Base-by-base conservation (phyloP, 2,329 filamentous ascomycete species). In the Aureobasidium sp. region DNA sequence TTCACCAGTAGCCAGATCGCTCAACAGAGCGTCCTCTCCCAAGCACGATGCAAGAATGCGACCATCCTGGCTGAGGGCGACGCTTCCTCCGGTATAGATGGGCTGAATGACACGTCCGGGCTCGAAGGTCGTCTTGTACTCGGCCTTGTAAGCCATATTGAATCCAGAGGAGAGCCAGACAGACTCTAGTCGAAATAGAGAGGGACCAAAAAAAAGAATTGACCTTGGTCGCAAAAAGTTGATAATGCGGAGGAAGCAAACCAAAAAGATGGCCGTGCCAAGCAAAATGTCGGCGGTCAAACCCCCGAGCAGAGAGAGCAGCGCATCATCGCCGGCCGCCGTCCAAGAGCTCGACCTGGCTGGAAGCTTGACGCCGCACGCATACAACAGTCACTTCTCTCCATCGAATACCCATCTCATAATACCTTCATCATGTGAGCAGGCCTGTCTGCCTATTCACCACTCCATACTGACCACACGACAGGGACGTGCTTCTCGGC, bases 401-500 rank as follows among this genome's bases (percentile, higher is more conserved):
- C 29, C 53, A 27, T 45, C 39, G 8, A 20, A 39, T 9, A 48
- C 12, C 37, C 48, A 34, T 11, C 36, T 37, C 37, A 60, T 57
- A 39, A 15, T 20, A 17, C 17, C 15, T 45, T 45, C 48, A 64
- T 41, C 36, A 65, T 65, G 64, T 64, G 3, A 27, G 59, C 36
- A 41, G 1, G 9, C 6, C 3, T 14, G 2, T 39, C 29, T 25
- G 9, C 7, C 31, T 31, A 11, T 17, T 12, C 27, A 15, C 8
- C 70, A 81, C 48, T 76, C 82, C 3, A 27, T 20, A 20, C 61
- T 25, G 75, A 78, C 6, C 81, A 80, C 1, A 80, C 11, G 79
- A 61, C 64, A 97, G 92, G 94, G 94, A 99, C 86, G 90, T 97
- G 76, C 84, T 99, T 75, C 85, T 99, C 70, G 94, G 94, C 73